Evolutionary conservation across 176 grass and related monocot genomes (phyloP), one percentile per base, ranked within the genome.

Genomic region (Areca catechu): DNA sequence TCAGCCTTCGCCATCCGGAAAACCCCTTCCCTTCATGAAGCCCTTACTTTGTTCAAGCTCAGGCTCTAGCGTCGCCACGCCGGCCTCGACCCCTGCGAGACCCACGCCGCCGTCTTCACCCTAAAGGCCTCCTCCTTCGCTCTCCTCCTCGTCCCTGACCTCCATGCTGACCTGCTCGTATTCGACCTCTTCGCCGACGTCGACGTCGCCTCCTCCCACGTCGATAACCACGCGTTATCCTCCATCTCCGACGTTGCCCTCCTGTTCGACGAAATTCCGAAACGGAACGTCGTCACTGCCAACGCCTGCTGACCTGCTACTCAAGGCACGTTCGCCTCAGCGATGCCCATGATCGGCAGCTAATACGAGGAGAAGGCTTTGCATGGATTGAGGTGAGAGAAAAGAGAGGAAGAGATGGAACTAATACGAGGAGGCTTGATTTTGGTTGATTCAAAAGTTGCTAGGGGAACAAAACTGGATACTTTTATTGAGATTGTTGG

Each of bases 191-290:
- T 9, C 24, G 50, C 69, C 24, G 6, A 71, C 17, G 75, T 54
- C 19, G 73, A 77, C 63, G 76, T 88, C 28, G 37, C 82, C 72
- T 70, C 50, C 27, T 71, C 80, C 47, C 82, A 76, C 24, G 72
- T 83, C 55, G 54, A 73, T 3, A 58, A 64, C 6, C 70, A 58
- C 47, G 53, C 85, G 0, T 27, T 73, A 12, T 49, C 63, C 25
- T 74, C 76, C 47, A 68, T 72, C 68, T 0, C 0, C 51, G 7
- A 1, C 27, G 69, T 80, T 60, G 58, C 19, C 56, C 63, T 60
- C 7, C 64, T 89, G 65, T 89, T 77, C 68, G 80, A 89, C 54
- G 25, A 83, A 80, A 80, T 77, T 4, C 80, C 80, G 27, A 19
- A 49, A 16, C 5, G 68, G 61, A 89, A 80, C 76, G 25, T 51